Base-by-base conservation (phyloP, 441 rosid genomes). In the Viola pubescens region DNA sequence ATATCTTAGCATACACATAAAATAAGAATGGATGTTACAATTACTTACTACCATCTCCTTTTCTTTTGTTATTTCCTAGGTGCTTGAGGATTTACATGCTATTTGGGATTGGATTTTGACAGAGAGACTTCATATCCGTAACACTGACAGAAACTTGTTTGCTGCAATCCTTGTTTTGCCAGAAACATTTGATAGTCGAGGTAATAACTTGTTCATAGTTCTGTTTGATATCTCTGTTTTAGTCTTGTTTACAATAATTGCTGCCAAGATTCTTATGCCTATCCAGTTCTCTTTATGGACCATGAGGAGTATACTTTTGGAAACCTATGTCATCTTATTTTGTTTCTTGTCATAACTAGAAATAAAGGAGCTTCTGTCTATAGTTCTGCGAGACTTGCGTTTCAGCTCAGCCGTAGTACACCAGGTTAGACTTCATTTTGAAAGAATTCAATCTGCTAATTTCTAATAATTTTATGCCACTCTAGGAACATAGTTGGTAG, bases 351-450 rank as follows among this genome's bases (percentile, higher is more conserved):
- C 52, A 16, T 60, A 46, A 60, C 60, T 87, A 94, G 97, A 94
- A 77, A 91, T 91, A 70, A 94, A 82, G 81, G 99, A 94, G 65
- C 72, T 87, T 79, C 64, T 94, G 54, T 81, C 92, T 56, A 68
- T 94, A 52, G 82, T 85, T 56, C 59, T 94, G 74, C 84, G 69
- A 75, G 98, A 91, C 69, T 76, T 94, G 78, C 56, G 58, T 68
- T 88, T 94, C 70, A 74, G 82, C 75, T 81, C 98, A 7, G 95
- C 95, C 47, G 99, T 91, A 26, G 90, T 94, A 54, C 99, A 94
- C 78, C 98, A 94, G 92, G 95, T 85, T 54, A 69, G 74, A 69
- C 26, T 67, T 48, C 66, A 53, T 69, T 60, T 37, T 70, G 63
- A 39, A 53, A 48, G 34, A 26, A 26, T 26, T 2, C 34, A 1